These are phyloP conservation scores for Phoma sp. DNA, from an alignment of 2,329 filamentous ascomycete genomes.

Conservation along the genomic window DNA sequence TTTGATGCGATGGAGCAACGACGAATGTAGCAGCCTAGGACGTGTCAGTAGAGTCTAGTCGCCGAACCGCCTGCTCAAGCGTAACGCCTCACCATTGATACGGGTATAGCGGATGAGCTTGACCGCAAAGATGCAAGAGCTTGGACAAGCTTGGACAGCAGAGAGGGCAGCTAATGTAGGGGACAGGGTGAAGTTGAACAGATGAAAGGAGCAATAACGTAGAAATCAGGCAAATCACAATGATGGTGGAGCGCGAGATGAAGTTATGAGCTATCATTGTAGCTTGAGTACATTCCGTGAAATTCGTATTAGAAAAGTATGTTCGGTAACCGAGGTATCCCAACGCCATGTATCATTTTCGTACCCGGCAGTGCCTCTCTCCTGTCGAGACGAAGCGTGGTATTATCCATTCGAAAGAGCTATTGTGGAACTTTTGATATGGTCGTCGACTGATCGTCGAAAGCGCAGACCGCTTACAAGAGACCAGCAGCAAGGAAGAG, in stretches of 20 bases:
- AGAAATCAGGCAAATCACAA: not conserved
- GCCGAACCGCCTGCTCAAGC: not conserved
- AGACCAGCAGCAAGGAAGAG: slow-evolving; percentile 40
- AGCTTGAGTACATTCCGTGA: slow-evolving; percentile 14
- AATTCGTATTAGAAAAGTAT: slow-evolving; percentile 20
- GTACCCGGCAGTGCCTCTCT: slow-evolving; percentile 2
- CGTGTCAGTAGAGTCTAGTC: too few species aligned
- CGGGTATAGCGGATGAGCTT: not conserved
- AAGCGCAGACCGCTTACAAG: slow-evolving; percentile 30
- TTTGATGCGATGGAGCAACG: not conserved
- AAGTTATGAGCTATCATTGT: slow-evolving; percentile 9
- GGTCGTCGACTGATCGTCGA: slow-evolving; percentile 1
- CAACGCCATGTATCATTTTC: slow-evolving; percentile 13
- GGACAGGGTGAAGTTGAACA: too few species aligned
- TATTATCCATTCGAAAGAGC: slow-evolving; percentile 16
- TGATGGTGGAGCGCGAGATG: not conserved
- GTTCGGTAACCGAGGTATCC: slow-evolving; percentile 18
- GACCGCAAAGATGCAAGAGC: not conserved
- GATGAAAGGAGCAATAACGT: too few species aligned
- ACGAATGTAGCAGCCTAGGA: not conserved
- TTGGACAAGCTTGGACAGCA: not conserved
- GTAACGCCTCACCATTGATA: not conserved
- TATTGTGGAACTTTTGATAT: slow-evolving; percentile 11
- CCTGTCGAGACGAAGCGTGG: slow-evolving; percentile 2
- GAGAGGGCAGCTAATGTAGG: too few species aligned